A percentile compares a stretch with the other conserved stretches of the same genome.
phyloP scores from a whole-genome alignment of 306 rosid genomes.

The Cajanus cajan region DNA sequence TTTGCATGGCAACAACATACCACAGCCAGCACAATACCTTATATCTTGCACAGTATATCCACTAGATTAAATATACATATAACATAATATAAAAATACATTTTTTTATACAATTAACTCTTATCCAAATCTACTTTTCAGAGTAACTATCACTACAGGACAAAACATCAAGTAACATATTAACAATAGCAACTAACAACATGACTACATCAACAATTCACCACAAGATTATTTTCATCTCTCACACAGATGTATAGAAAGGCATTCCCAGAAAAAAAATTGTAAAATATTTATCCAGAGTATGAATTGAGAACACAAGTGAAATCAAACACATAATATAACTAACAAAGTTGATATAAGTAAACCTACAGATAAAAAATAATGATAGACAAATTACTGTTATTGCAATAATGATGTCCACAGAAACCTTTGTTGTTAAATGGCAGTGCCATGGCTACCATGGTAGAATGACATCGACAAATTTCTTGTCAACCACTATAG shows the following conservation, averaged over 20 bases:
- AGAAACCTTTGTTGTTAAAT: neutral
- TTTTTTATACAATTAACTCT: neutral
- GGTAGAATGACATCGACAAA: no score
- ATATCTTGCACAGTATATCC: constrained; percentile 58
- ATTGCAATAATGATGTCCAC: neutral
- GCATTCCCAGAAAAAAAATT: neutral
- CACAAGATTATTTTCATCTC: neutral
- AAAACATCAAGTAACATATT: constrained; percentile 2
- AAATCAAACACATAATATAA: neutral
- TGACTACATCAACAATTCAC: constrained; percentile 24
- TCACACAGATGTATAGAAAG: neutral
- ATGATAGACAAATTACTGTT: neutral
- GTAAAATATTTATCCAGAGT: neutral
- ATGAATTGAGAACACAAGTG: neutral
- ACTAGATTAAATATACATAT: constrained; percentile 26
- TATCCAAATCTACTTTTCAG: constrained; percentile 30
- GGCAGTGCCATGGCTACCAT: no score
- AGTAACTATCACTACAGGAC: neutral
- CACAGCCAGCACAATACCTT: constrained; percentile 77
- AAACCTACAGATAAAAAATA: neutral
- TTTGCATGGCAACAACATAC: constrained; percentile 54
- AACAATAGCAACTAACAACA: constrained; percentile 22
- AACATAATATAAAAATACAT: constrained; percentile 13
- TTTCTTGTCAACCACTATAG: no score
- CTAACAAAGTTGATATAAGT: neutral